These are phyloP conservation scores for Lipomyces mesembrius DNA, from an alignment of 805 yeast genomes.

Conservation along the genomic window DNA sequence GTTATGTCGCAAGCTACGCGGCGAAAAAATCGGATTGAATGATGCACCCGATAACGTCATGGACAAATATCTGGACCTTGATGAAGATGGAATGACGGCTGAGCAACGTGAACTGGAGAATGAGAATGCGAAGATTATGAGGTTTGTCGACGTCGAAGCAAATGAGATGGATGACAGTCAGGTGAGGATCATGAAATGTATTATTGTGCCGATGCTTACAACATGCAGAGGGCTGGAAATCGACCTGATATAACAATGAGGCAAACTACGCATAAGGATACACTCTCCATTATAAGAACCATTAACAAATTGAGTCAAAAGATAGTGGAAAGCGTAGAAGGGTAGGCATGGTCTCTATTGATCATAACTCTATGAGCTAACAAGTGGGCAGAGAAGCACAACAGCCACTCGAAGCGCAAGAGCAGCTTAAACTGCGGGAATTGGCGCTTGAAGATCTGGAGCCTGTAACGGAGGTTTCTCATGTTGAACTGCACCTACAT, in stretches of 20 bases:
- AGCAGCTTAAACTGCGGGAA: conserved; percentile 22
- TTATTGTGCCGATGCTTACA: not conserved
- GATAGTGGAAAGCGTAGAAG: conserved; percentile 56
- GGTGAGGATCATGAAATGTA: conserved; percentile 10
- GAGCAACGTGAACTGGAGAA: conserved; percentile 29
- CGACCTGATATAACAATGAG: conserved; percentile 88
- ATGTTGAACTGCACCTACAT: conserved; percentile 36
- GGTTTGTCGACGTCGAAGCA: conserved; percentile 77
- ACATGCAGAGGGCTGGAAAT: conserved; percentile 58
- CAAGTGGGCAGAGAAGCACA: conserved; percentile 30
- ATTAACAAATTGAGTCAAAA: conserved; percentile 87
- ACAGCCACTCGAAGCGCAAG: conserved; percentile 40
- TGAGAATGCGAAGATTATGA: conserved; percentile 56
- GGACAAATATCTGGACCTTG: conserved; percentile 78
- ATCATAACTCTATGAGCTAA: conserved; percentile 38
- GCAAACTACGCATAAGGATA: conserved; percentile 64
- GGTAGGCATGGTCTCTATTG: conserved; percentile 40
- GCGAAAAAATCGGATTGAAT: conserved; percentile 76
- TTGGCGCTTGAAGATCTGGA: conserved; percentile 31
- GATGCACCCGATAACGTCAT: conserved; percentile 83
- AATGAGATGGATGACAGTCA: conserved; percentile 65
- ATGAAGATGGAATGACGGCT: conserved; percentile 57
- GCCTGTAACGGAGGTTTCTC: conserved; percentile 11
- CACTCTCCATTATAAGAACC: conserved; percentile 76
- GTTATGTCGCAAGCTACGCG: conserved; percentile 82